A percentile compares a stretch with the other conserved stretches of the same genome.
These are phyloP conservation scores for Viridothelium virens DNA, from an alignment of 495 filamentous ascomycete species.

Conservation along the genomic window DNA sequence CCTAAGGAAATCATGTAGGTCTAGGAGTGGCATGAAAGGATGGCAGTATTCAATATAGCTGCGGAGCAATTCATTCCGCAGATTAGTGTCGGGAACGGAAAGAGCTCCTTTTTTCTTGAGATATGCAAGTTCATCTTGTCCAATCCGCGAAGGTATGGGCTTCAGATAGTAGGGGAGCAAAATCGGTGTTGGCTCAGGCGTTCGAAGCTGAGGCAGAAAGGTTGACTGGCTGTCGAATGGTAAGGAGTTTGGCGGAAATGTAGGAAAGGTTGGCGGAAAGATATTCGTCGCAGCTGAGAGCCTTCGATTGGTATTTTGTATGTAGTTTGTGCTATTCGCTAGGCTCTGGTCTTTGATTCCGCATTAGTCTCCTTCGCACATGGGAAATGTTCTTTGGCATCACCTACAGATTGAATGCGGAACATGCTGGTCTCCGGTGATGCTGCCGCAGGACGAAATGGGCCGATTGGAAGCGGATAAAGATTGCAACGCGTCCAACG, in stretches of 20 bases:
- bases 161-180: slow-evolving; percentile 51
- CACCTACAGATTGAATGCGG: slow-evolving; percentile 56
- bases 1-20: slow-evolving; percentile 62
- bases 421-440: slow-evolving; percentile 39
- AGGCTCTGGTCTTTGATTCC: background rate
- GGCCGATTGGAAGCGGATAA: slow-evolving; percentile 6
- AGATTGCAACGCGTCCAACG: slow-evolving; percentile 20
- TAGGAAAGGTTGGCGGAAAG: background rate
- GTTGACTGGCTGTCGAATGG: slow-evolving; percentile 9
- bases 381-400: background rate
- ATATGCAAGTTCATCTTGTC: slow-evolving; percentile 64
- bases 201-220: slow-evolving; percentile 6
- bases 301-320: slow-evolving; percentile 15
- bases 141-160: slow-evolving; percentile 56
- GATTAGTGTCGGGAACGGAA: slow-evolving; percentile 51
- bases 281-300: background rate
- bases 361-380: slow-evolving; percentile 17
- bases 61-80: slow-evolving; percentile 67
- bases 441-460: background rate
- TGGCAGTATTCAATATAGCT: slow-evolving; percentile 74
- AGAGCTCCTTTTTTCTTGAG: slow-evolving; percentile 65
- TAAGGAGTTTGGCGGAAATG: background rate
- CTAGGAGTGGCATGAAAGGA: slow-evolving; percentile 74
- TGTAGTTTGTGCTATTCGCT: slow-evolving; percentile 8
- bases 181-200: slow-evolving; percentile 8